Base-by-base conservation (phyloP, 2,329 filamentous ascomycete species). In the Zymoseptoria pseudotritici region DNA sequence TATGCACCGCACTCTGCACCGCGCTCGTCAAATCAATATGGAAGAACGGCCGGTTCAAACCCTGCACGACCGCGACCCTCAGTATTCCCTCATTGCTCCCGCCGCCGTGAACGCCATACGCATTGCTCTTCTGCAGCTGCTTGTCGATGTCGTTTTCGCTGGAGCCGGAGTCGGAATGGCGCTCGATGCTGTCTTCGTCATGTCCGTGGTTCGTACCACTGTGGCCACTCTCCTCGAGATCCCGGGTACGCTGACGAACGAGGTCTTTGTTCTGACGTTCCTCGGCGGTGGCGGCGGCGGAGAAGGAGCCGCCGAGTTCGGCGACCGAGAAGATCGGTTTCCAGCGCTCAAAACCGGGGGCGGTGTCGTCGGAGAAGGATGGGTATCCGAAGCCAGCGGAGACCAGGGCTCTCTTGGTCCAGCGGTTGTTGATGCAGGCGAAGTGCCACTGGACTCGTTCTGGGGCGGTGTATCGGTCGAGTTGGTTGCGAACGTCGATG, bases 291-390 rank as follows among this genome's bases (percentile, higher is more conserved):
- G 84, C 84, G 1, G 88, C 87, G 0, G 89, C 89, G 4, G 87
- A 90, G 57, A 85, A 77, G 4, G 79, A 78, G 20, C 91, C 88
- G 63, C 90, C 86, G 64, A 95, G 86, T 71, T 96, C 91, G 2
- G 93, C 90, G 21, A 97, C 91, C 70, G 86, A 91, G 80, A 96
- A 97, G 65, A 97, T 91, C n/a, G 91, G 90, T 73, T 90, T 92
- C 93, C 92, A 97, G 61, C 89, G 83, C 63, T 84, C 80, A 67
- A 83, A 82, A 6, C 79, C 74, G 13, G 70, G 73, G 58, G 75
- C 77, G 36, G 13, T 46, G 36, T 46, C 26, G 6, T 78, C 79
- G 11, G 77, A 69, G 0, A 81, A 77, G 0, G 85, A 84, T 2
- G 91, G 91, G 72, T 88, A 91, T 1, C 93, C 93, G 70, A 97